Evolutionary conservation across 306 rosid species (phyloP).

Genomic region (Sesbania bispinosa): DNA sequence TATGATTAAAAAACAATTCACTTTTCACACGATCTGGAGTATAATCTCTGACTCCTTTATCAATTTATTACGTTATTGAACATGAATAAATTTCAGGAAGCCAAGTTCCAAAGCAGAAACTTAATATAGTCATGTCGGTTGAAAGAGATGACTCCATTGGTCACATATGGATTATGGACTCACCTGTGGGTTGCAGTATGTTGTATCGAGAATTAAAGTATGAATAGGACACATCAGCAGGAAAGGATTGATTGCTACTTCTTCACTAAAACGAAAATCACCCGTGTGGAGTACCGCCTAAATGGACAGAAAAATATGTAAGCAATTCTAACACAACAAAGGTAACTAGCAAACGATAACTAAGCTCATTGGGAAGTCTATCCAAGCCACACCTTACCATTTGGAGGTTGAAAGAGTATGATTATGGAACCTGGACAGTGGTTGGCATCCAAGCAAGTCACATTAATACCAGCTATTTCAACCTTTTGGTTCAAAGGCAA

Average conservation of each 20-base stretch:
- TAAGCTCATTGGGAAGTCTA: conserved; percentile 25
- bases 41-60: no score
- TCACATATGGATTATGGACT: conserved; percentile 36
- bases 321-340: conserved; percentile 10
- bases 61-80: no score
- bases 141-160: conserved; percentile 13
- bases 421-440: conserved; percentile 93
- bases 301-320: conserved; percentile 20
- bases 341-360: neutral
- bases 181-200: conserved; percentile 91
- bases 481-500: conserved; percentile 68
- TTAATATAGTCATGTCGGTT: neutral
- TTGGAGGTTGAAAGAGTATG: conserved; percentile 87
- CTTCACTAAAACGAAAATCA: conserved; percentile 81
- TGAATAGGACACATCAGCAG: conserved; percentile 50
- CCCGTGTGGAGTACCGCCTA: conserved; percentile 92
- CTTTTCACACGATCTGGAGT: no score
- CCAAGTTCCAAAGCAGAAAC: neutral
- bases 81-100: no score
- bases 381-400: conserved; percentile 73
- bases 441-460: conserved; percentile 95
- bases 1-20: no score
- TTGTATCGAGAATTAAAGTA: conserved; percentile 86
- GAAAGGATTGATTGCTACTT: conserved; percentile 47
- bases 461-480: conserved; percentile 65